phyloP scores from a whole-genome alignment of 148 eudicot genomes.

The Persicaria maculosa region DNA sequence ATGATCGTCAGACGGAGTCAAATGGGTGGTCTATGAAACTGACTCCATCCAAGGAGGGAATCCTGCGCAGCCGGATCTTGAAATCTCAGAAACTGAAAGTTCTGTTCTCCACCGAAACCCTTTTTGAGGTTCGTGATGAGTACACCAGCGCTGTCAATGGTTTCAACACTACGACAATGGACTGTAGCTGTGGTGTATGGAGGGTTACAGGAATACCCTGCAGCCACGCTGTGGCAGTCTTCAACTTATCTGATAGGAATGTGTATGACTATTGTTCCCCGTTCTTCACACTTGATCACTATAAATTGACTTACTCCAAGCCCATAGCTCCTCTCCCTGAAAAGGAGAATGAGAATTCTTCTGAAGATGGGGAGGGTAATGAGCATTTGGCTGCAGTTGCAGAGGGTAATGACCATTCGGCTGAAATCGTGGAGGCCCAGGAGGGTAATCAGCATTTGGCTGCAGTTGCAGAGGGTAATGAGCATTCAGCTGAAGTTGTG shows the following conservation, averaged over 20 bases:
- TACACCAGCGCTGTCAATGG: slow-evolving; percentile 9
- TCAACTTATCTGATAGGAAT: slow-evolving; percentile 6
- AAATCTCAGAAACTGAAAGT: slow-evolving; percentile 8
- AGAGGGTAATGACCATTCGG: slow-evolving; percentile 4
- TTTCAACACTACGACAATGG: slow-evolving; percentile 6
- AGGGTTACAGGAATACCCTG: slow-evolving; percentile 12
- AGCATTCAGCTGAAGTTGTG: not conserved
- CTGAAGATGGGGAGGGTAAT: not conserved
- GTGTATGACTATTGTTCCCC: slow-evolving; percentile 14
- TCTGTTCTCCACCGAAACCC: slow-evolving; percentile 8
- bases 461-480: not conserved
- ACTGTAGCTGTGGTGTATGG: slow-evolving; percentile 10
- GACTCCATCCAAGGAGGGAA: slow-evolving; percentile 10
- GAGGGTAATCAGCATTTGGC: not conserved
- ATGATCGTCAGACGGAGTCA: slow-evolving; percentile 8
- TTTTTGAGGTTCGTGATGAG: slow-evolving; percentile 12
- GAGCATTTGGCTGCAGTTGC: not conserved
- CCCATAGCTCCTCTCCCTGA: slow-evolving; percentile 38
- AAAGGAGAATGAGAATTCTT: slow-evolving; percentile 18
- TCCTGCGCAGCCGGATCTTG: slow-evolving; percentile 3
- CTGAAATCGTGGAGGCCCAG: not conserved
- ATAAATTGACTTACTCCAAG: slow-evolving; percentile 36
- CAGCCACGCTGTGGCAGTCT: slow-evolving; percentile 10
- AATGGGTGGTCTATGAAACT: slow-evolving; percentile 1
- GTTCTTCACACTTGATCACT: slow-evolving; percentile 24